Evolutionary conservation across 148 eudicot species (phyloP).

Genomic region (Beta vulgaris): DNA sequence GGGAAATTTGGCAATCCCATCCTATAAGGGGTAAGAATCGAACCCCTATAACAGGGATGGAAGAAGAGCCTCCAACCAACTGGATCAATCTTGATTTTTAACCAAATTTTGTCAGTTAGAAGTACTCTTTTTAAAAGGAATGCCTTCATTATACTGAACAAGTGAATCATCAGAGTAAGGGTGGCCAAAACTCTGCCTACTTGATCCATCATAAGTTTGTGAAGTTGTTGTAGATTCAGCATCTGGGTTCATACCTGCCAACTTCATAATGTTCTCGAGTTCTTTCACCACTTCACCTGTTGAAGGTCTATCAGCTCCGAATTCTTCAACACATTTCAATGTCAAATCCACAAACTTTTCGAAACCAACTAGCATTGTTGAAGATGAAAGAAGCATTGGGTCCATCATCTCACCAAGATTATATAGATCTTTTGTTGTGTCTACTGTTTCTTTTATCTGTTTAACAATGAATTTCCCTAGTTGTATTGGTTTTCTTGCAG

Average conservation of each 20-base stretch:
- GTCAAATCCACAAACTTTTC: slow-evolving; percentile 63
- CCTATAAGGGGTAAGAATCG: no score
- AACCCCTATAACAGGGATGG: no score
- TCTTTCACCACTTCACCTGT: slow-evolving; percentile 83
- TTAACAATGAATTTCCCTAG: slow-evolving; percentile 65
- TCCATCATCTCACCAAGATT: slow-evolving; percentile 51
- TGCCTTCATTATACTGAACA: slow-evolving; percentile 35
- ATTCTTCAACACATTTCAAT: slow-evolving; percentile 57
- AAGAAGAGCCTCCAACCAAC: no score
- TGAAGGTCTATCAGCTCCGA: slow-evolving; percentile 47
- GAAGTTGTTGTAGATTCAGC: slow-evolving; percentile 58
- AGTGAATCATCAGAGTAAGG: slow-evolving; percentile 51
- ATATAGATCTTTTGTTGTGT: slow-evolving; percentile 45
- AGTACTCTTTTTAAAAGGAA: slow-evolving; percentile 27
- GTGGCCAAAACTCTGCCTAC: slow-evolving; percentile 26
- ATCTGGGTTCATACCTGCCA: slow-evolving; percentile 62
- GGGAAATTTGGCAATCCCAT: no score
- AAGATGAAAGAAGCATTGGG: slow-evolving; percentile 33
- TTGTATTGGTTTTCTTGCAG: slow-evolving; percentile 61
- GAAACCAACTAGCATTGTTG: slow-evolving; percentile 39
- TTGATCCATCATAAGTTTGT: slow-evolving; percentile 37
- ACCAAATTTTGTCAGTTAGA: no score
- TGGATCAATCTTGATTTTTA: no score
- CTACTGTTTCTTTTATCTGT: slow-evolving; percentile 43
- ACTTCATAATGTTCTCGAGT: slow-evolving; percentile 57